phyloP scores from a whole-genome alignment of 2,329 filamentous ascomycete species.

The Tolypocladium inflatum region DNA sequence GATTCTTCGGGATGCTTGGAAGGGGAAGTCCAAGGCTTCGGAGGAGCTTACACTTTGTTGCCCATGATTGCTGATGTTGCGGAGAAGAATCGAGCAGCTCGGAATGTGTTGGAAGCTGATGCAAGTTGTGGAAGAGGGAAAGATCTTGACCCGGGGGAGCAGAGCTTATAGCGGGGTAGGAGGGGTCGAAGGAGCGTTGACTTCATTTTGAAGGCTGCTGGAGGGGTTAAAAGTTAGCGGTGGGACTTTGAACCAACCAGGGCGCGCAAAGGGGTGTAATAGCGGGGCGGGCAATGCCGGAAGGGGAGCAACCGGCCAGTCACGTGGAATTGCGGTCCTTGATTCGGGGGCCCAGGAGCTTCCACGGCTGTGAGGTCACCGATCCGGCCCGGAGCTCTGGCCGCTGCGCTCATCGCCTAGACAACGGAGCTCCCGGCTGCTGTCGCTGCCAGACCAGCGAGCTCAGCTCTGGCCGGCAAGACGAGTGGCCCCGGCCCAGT shows the following conservation, averaged over 20 bases:
- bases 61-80: constrained; percentile 60
- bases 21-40: constrained; percentile 5
- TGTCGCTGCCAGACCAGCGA: background rate
- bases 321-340: constrained; percentile 16
- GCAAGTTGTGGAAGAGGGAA: constrained; percentile 31
- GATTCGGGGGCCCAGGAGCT: background rate
- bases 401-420: background rate
- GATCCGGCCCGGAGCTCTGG: background rate
- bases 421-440: background rate
- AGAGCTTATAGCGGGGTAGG: constrained; percentile 36
- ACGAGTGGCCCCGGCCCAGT: background rate
- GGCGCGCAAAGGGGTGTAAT: constrained; percentile 5
- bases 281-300: constrained; percentile 6
- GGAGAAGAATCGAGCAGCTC: constrained; percentile 34
- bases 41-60: constrained; percentile 53
- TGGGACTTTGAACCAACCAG: constrained; percentile 16
- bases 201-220: constrained; percentile 33
- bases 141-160: constrained; percentile 28
- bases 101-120: constrained; percentile 29
- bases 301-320: constrained; percentile 6
- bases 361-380: background rate
- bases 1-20: background rate
- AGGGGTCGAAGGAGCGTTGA: constrained; percentile 34
- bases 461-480: background rate
- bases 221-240: constrained; percentile 31